Evolutionary conservation across 768 basidiomycete species (phyloP).

Genomic region (Serendipita sp.): DNA sequence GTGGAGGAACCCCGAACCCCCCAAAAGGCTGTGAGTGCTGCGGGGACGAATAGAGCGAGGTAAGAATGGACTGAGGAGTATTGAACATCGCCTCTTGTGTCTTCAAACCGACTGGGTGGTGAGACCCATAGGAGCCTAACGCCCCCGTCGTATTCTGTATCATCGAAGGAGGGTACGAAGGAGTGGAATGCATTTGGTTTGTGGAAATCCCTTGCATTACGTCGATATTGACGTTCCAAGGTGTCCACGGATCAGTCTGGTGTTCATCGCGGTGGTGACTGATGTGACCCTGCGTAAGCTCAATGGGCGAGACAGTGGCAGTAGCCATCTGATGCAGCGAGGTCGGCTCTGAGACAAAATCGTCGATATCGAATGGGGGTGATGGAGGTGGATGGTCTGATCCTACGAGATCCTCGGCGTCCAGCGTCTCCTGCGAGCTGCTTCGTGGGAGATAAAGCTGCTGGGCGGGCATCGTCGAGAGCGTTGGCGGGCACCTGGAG

Average conservation of each 20-base stretch:
- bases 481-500: too few species aligned
- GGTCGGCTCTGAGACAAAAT: neutral
- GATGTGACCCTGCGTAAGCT: neutral
- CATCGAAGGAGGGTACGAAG: neutral
- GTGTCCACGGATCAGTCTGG: neutral
- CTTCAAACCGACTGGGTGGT: neutral
- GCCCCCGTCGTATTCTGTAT: neutral
- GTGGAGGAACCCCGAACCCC: neutral
- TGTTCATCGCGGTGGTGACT: neutral
- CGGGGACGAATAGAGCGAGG: neutral
- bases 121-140: neutral
- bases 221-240: neutral
- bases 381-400: neutral
- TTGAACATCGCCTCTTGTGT: neutral
- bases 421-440: neutral
- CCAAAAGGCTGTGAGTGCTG: neutral
- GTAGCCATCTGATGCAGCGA: neutral
- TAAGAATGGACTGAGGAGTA: neutral
- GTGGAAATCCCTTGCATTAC: neutral
- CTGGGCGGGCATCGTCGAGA: too few species aligned
- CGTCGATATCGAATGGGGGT: conserved; percentile 1
- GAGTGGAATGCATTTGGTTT: neutral
- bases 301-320: neutral
- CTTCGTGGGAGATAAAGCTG: neutral
- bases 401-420: neutral